Evolutionary conservation across 2,329 filamentous ascomycete species (phyloP), one percentile per base, ranked within the genome.

Genomic region (Zymoseptoria crescenta): DNA sequence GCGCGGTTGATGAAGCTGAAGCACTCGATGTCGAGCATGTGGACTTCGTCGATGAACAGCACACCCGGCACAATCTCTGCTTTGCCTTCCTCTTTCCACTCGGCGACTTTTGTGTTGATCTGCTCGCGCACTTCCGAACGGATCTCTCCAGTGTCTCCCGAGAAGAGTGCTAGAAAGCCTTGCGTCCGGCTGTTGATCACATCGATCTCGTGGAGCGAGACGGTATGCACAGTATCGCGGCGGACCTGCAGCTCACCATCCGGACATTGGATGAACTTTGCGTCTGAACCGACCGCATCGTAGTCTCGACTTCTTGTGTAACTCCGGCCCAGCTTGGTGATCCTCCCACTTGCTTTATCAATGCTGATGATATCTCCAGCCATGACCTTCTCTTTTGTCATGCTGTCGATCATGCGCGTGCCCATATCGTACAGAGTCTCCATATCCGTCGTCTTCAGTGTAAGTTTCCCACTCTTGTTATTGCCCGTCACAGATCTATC

Each of bases 391-490:
- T 99, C 94, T 77, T 97, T 97, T 67, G 92, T 96, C 91, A 99
- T 96, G 65, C 91, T 91, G 73, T 99, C 94, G 67, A 99, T 99
- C 94, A 99, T 97, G 79, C 97, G 97, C 67, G 89, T 93, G 65
- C 94, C 94, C 92, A 99, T 96, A 71, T 99, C 94, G 78, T 97
- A 99, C 66, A 99, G 89, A 10, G 94, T 96, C 77, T 99, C 94
- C 94, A 99, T 99, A 75, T 99, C 94, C 59, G 93, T 97, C 9
- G 94, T 99, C 79, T 99, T 99, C 79, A 99, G 96, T 20, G 94
- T 99, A 65, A 99, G 86, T 77, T 99, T 99, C 71, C 94, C 94
- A 81, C 96, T 93, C 81, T 97, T 99, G 71, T 94, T 95, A 67
- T 89, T 83, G 54, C 94, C 94, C 13, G 94, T 97, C 57, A 99